Evolutionary conservation across 805 yeast genomes (phyloP).

Genomic region (Komagataella pseudopastoris): DNA sequence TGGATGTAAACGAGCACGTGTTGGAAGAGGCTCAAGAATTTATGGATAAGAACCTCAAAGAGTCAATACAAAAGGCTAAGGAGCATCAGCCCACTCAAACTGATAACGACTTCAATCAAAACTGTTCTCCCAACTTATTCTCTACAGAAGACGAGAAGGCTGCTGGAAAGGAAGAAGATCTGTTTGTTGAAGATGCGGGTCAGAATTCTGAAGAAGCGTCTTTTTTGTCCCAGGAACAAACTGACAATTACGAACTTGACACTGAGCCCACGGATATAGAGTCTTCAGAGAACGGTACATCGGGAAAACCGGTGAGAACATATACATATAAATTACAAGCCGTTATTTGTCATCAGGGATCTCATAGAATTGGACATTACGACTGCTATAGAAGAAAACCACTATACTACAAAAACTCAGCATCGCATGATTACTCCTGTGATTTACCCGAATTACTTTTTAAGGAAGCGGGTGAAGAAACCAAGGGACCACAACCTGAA

Average conservation of each 20-base stretch:
- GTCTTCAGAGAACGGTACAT: not conserved
- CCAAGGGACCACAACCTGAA: not conserved
- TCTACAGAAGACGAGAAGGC: not conserved
- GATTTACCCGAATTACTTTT: not conserved
- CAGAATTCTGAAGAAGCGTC: not conserved
- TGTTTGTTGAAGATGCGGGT: not conserved
- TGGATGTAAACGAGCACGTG: constrained; percentile 31
- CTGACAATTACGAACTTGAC: not conserved
- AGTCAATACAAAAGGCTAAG: constrained; percentile 16
- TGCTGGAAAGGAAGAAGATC: not conserved
- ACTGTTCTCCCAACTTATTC: not conserved
- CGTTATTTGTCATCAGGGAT: constrained; percentile 74
- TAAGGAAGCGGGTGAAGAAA: not conserved
- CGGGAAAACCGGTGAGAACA: not conserved
- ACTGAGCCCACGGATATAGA: not conserved
- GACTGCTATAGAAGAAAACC: constrained; percentile 81
- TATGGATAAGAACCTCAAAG: constrained; percentile 14
- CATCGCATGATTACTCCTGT: not conserved
- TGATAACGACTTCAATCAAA: constrained; percentile 15
- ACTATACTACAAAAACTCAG: constrained; percentile 28
- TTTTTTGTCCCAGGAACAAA: not conserved
- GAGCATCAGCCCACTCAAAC: constrained; percentile 19
- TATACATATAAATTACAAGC: constrained; percentile 50
- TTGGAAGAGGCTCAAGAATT: constrained; percentile 5
- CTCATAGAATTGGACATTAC: constrained; percentile 82